Base-by-base conservation (phyloP, 768 basidiomycete genomes). In the Hysterangium stoloniferum region DNA sequence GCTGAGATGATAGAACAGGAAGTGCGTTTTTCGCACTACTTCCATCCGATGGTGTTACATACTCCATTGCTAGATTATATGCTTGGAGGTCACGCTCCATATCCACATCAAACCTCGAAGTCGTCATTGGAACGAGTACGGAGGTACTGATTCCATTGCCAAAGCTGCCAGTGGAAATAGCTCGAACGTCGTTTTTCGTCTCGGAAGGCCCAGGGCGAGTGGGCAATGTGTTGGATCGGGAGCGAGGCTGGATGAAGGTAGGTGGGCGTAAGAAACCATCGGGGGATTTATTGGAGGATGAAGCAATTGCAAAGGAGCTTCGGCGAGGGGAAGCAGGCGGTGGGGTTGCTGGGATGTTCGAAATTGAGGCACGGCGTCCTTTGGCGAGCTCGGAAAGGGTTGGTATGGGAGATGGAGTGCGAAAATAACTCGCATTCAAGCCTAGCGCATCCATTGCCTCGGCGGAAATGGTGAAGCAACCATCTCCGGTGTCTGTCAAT, bases 61-160 rank as follows among this genome's bases (percentile, higher is more conserved):
- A 15, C 9, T 29, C 40, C 38, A 51, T n/a, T 17, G 38, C 49
- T 13, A 20, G 49, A 24, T 29, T 51, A 31, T 51, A 51, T 17
- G 40, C 49, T 29, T 27, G 38, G 1, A 51, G 25, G n/a, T 51
- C 49, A 42, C 49, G 49, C 41, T 51, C 49, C 38, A 42, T 28
- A 19, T 51, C 49, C n/a, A 28, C 9, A n/a, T 51, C 49, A 20
- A 41, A 51, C 24, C 24, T 41, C 3, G 49, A 40, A 24, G n/a
- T 20, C 24, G 40, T 12, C 36, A 41, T 38, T 32, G 49, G 49
- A 19, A 51, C 43, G 6, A 51, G 38, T 20, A 51, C 40, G 13
- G 49, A 51, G 8, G 49, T 51, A 12, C 25, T 41, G 12, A 51
- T 42, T 24, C 41, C 41, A 12, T 22, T 32, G 19, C 41, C 35